Conservation (phyloP, 306 rosid genomes). For the Carpinus viminea region DNA sequence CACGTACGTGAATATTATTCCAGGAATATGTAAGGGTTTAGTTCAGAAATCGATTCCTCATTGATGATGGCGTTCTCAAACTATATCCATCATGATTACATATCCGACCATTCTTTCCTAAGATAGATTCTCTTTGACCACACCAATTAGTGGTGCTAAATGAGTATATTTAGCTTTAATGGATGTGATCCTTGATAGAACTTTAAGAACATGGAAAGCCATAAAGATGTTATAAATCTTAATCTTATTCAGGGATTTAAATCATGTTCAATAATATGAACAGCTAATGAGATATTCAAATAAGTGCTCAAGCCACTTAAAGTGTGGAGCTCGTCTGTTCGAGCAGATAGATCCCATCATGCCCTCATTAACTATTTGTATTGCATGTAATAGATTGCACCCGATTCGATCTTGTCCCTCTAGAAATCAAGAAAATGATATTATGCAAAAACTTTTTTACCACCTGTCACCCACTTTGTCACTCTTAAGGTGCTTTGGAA, state of each 20-base stretch:
- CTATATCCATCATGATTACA: not conserved
- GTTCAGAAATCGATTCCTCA: not conserved
- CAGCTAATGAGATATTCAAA: too few species aligned
- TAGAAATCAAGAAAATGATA: not conserved
- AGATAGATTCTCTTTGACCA: not conserved
- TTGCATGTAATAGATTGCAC: too few species aligned
- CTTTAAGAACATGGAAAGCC: not conserved
- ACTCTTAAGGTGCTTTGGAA: too few species aligned
- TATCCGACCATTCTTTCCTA: not conserved
- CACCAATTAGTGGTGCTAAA: not conserved
- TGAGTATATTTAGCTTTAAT: not conserved
- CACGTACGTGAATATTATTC: not conserved
- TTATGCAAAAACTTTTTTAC: not conserved
- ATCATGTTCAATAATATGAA: too few species aligned
- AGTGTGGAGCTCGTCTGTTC: too few species aligned
- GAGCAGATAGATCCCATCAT: too few species aligned
- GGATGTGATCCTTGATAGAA: not conserved
- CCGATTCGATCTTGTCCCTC: too few species aligned
- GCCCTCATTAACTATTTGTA: too few species aligned
- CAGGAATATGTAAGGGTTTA: not conserved
- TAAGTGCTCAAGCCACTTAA: too few species aligned
- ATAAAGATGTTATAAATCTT: not conserved
- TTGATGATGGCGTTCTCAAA: not conserved
- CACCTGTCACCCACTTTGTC: not conserved
- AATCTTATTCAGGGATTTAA: too few species aligned